Percentiles rank a stretch among this genome's conserved stretches.
Conservation (phyloP, 140 eudicot species). For the Anethum foeniculum region DNA sequence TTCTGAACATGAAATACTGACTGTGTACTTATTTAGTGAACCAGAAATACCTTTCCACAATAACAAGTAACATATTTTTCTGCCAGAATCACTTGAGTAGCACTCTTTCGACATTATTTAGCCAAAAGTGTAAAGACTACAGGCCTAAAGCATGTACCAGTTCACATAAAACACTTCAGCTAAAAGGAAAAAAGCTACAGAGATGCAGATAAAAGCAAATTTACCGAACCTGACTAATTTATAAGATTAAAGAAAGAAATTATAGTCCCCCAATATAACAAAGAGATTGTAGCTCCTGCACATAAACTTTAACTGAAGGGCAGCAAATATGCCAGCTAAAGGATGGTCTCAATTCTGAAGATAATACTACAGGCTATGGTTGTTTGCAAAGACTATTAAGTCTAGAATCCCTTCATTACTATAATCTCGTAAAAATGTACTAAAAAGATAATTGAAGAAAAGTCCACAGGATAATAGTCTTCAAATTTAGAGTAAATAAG, state of each 20-base stretch:
- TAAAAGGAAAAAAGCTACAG: not conserved
- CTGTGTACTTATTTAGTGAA: constrained; percentile 25
- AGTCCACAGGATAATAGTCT: not conserved
- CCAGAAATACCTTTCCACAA: constrained; percentile 34
- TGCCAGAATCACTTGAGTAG: constrained; percentile 29
- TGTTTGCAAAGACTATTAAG: not conserved
- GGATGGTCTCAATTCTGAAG: not conserved
- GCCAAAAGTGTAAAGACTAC: not conserved
- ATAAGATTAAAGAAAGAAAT: not conserved
- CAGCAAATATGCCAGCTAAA: not conserved
- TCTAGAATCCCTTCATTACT: not conserved
- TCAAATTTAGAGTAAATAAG: not conserved
- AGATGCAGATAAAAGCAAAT: not conserved
- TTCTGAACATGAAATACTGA: constrained; percentile 17
- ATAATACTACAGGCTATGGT: not conserved
- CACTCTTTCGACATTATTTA: constrained; percentile 19
- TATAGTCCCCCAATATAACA: no score
- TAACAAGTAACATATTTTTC: constrained; percentile 43
- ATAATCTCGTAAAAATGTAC: not conserved
- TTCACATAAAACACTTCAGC: not conserved
- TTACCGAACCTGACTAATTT: not conserved
- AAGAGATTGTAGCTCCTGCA: no score
- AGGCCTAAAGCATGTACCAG: not conserved
- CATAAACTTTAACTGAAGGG: not conserved
- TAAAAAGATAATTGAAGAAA: no score